Conservation (phyloP, 768 basidiomycete species). For the Pleurotus tuoliensis region DNA sequence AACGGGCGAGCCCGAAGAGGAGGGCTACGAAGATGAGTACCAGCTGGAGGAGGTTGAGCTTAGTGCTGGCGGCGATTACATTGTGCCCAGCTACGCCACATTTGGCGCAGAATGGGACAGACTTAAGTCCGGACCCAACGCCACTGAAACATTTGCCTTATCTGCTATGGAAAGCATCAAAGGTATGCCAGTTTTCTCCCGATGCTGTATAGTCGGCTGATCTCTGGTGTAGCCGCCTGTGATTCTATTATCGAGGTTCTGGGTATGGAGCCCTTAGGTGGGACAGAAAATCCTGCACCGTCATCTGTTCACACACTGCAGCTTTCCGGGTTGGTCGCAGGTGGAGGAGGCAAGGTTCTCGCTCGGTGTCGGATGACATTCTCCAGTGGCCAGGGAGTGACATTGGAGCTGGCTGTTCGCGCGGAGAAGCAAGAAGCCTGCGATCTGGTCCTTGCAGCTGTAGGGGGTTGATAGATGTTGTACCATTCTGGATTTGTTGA, state of each 20-base stretch:
- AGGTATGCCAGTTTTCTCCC: conserved; percentile 48
- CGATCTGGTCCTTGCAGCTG: conserved; percentile 85
- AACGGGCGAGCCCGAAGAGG: conserved; percentile 93
- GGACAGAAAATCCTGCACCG: conserved; percentile 78
- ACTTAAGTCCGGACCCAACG: conserved; percentile 67
- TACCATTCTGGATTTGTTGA: conserved; percentile 10
- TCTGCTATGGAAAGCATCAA: conserved; percentile 91
- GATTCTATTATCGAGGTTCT: conserved; percentile 95
- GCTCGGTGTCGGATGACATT: conserved; percentile 96
- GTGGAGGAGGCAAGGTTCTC: conserved; percentile 95
- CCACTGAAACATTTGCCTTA: conserved; percentile 91
- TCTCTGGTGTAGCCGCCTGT: conserved; percentile 70
- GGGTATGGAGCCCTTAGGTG: conserved; percentile 95
- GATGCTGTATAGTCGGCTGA: conserved; percentile 13
- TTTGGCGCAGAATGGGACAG: conserved; percentile 97
- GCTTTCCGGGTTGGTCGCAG: conserved; percentile 83
- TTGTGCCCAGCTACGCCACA: conserved; percentile 90
- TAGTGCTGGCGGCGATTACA: conserved; percentile 89
- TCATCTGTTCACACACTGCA: conserved; percentile 92
- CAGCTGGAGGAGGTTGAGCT: conserved; percentile 95
- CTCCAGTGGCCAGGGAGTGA: conserved; percentile 85
- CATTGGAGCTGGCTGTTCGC: conserved; percentile 85
- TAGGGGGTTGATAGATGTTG: conserved; percentile 51
- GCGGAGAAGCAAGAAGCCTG: conserved; percentile 89
- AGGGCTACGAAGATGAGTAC: conserved; percentile 99